Conservation (phyloP, 148 eudicot genomes). For the Cornus kousa region DNA sequence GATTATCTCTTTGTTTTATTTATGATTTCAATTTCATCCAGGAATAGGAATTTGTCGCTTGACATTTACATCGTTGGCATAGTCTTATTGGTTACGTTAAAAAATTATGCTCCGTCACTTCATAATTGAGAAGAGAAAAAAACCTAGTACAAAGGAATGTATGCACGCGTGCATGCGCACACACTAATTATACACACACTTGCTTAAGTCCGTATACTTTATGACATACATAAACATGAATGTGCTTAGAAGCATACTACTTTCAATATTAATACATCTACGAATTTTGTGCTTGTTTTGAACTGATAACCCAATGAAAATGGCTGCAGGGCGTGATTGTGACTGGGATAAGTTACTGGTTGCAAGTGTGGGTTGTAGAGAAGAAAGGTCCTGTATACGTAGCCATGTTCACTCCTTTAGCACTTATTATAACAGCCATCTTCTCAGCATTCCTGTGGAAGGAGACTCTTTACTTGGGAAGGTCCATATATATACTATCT, state of each 20-base stretch:
- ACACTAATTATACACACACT: neutral
- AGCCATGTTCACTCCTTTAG: conserved; percentile 29
- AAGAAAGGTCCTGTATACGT: conserved; percentile 28
- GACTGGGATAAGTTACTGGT: conserved; percentile 26
- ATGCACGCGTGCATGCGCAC: neutral
- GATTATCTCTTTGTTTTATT: too few relatives aligned
- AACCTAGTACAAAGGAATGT: neutral
- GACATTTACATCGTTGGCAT: neutral
- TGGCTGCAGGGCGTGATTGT: conserved; percentile 32
- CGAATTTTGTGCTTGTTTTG: neutral
- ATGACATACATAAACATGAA: neutral
- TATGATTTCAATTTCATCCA: neutral
- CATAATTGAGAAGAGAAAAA: neutral
- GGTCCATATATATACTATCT: conserved; percentile 12
- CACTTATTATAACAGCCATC: conserved; percentile 25
- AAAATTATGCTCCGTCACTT: neutral
- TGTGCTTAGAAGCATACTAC: neutral
- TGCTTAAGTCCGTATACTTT: too few relatives aligned
- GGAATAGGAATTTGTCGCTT: neutral
- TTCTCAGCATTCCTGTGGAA: conserved; percentile 30
- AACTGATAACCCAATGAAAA: neutral
- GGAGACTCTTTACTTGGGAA: conserved; percentile 28
- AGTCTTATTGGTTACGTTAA: neutral
- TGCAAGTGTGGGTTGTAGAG: conserved; percentile 30
- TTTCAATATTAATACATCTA: neutral